Conservation (phyloP, 2,329 filamentous ascomycete genomes). For the Cladosporium colombiae region DNA sequence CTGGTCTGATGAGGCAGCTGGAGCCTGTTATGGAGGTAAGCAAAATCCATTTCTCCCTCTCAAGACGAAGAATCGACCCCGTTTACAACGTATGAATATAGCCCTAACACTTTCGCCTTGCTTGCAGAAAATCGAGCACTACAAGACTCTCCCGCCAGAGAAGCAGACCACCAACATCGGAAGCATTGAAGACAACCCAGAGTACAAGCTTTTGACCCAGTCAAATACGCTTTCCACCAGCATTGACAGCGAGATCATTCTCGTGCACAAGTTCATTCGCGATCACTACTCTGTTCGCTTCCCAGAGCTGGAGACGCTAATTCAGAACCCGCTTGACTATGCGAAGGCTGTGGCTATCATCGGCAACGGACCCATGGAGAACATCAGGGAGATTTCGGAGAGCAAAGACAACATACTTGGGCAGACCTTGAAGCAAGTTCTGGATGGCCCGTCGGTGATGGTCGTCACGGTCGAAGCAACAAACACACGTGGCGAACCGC, state of each 20-base stretch:
- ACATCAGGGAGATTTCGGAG: slow-evolving; percentile 76
- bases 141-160: slow-evolving; percentile 67
- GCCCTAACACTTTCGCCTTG: slow-evolving; percentile 64
- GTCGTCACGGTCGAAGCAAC: slow-evolving; percentile 94
- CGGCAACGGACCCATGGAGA: slow-evolving; percentile 87
- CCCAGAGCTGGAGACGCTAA: slow-evolving; percentile 85
- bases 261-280: slow-evolving; percentile 93
- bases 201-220: slow-evolving; percentile 84
- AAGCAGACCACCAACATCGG: slow-evolving; percentile 68
- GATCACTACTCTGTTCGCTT: slow-evolving; percentile 95
- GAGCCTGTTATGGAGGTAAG: slow-evolving; percentile 81
- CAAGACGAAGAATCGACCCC: slow-evolving; percentile 35
- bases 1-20: slow-evolving; percentile 76
- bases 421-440: slow-evolving; percentile 72
- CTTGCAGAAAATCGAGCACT: slow-evolving; percentile 76
- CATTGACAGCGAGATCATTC: slow-evolving; percentile 88
- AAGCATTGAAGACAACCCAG: slow-evolving; percentile 87
- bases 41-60: slow-evolving; percentile 35
- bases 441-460: slow-evolving; percentile 91
- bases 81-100: slow-evolving; percentile 68
- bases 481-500: slow-evolving; percentile 77
- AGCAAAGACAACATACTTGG: slow-evolving; percentile 78
- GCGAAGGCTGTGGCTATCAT: slow-evolving; percentile 93
- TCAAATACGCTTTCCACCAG: slow-evolving; percentile 87
- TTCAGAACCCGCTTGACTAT: slow-evolving; percentile 91